Evolutionary conservation across 2,329 filamentous ascomycete genomes (phyloP).

Genomic region (Fusarium ramigenum): DNA sequence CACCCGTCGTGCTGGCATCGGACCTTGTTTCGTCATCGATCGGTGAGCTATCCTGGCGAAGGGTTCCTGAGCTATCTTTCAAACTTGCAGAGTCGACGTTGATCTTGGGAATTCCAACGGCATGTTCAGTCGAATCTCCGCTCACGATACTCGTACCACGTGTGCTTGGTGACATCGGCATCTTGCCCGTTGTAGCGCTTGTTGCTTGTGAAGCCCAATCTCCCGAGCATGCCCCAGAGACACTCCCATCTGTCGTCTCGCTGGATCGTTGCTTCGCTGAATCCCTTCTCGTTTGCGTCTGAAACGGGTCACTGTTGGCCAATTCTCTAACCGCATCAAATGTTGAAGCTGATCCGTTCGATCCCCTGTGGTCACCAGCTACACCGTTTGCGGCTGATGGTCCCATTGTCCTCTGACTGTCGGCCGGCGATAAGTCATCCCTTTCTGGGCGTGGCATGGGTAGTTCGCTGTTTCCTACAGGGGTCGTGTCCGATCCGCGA

Average conservation of each 20-base stretch:
- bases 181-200: constrained; percentile 70
- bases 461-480: constrained; percentile 34
- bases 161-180: constrained; percentile 72
- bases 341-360: constrained; percentile 55
- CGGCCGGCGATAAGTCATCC: constrained; percentile 41
- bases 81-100: constrained; percentile 52
- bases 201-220: constrained; percentile 72
- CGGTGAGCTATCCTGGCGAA: constrained; percentile 36
- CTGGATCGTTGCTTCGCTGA: constrained; percentile 65
- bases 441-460: constrained; percentile 40
- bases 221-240: constrained; percentile 61
- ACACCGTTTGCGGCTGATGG: constrained; percentile 37
- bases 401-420: constrained; percentile 43
- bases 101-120: constrained; percentile 53
- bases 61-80: constrained; percentile 44
- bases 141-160: constrained; percentile 73
- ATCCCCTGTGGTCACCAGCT: constrained; percentile 50
- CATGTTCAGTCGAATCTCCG: constrained; percentile 64
- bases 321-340: constrained; percentile 61
- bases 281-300: constrained; percentile 47
- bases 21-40: constrained; percentile 48
- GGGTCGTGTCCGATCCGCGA: constrained; percentile 30
- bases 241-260: constrained; percentile 70
- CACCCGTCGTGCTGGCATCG: constrained; percentile 46
- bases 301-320: constrained; percentile 61